A percentile compares a stretch with the other conserved stretches of the same genome.
phyloP scores from a whole-genome alignment of 2,329 filamentous ascomycete species.

The Pseudogymnoascus destructans region DNA sequence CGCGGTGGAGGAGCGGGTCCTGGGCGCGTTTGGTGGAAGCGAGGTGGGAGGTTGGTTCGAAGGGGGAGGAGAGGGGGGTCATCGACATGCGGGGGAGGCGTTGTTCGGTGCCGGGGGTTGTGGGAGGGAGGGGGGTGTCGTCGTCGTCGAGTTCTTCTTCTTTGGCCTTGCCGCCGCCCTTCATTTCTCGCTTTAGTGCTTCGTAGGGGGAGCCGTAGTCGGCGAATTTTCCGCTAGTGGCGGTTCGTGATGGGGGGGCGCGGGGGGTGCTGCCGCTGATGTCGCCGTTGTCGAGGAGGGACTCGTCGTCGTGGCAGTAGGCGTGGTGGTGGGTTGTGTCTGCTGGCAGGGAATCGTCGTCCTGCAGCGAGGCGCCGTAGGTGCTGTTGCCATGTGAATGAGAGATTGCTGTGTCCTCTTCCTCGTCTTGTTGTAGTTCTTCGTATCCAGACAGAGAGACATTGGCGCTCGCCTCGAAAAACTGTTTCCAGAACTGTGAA shows the following conservation, averaged over 20 bases:
- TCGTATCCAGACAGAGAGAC: constrained; percentile 93
- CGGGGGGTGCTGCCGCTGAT: constrained; percentile 58
- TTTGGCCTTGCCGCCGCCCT: constrained; percentile 27
- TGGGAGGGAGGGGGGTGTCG: constrained; percentile 27
- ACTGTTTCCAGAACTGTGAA: constrained; percentile 93
- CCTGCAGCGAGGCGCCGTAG: constrained; percentile 23
- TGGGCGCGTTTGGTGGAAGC: constrained; percentile 28
- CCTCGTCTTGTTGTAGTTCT: constrained; percentile 56
- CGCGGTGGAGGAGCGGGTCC: constrained; percentile 74
- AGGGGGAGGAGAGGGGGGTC: constrained; percentile 46
- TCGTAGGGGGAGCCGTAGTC: constrained; percentile 68
- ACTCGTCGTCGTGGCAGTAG: constrained; percentile 40
- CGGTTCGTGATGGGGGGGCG: constrained; percentile 38
- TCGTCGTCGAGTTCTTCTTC: constrained; percentile 30
- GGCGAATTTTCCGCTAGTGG: constrained; percentile 38
- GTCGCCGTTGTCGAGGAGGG: constrained; percentile 50
- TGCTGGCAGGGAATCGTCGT: constrained; percentile 23
- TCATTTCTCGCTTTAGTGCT: constrained; percentile 53
- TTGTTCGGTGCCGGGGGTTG: constrained; percentile 28
- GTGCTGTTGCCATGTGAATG: constrained; percentile 25
- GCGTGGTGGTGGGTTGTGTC: constrained; percentile 22
- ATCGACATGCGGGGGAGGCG: constrained; percentile 49
- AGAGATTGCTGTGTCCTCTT: constrained; percentile 30
- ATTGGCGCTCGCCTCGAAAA: constrained; percentile 96
- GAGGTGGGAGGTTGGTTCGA: constrained; percentile 36